These are phyloP conservation scores for Solanum appendiculatum DNA, from an alignment of 257 asterid genomes.

Conservation along the genomic window DNA sequence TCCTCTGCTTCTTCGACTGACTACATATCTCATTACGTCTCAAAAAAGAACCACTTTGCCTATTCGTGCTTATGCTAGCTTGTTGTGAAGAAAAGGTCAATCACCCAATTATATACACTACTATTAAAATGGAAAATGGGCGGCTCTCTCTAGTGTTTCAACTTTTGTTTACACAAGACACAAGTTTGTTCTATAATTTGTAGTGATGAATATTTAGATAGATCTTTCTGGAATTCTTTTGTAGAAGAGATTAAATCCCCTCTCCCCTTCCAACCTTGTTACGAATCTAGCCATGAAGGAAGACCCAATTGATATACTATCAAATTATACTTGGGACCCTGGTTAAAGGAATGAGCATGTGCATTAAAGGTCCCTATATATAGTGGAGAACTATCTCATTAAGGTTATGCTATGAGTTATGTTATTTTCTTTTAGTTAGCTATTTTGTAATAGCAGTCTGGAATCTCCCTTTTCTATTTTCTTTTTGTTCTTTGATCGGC, in stretches of 20 bases:
- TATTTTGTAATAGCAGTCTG: too few relatives aligned
- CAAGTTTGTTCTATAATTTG: too few relatives aligned
- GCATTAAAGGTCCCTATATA: too few relatives aligned
- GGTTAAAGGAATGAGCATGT: too few relatives aligned
- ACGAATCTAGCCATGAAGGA: too few relatives aligned
- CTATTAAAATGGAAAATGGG: background rate
- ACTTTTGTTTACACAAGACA: background rate
- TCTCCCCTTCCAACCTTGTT: background rate
- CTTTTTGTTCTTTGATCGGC: too few relatives aligned
- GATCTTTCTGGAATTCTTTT: background rate
- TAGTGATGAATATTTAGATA: background rate
- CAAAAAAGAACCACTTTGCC: slow-evolving; percentile 71
- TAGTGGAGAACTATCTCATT: too few relatives aligned
- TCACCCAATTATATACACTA: background rate
- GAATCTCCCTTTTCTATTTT: too few relatives aligned
- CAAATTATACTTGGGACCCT: too few relatives aligned
- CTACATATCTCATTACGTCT: slow-evolving; percentile 54
- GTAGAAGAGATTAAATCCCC: background rate
- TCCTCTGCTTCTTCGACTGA: slow-evolving; percentile 55
- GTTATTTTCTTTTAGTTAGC: too few relatives aligned
- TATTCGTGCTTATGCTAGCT: slow-evolving; percentile 71
- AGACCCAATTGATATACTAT: too few relatives aligned
- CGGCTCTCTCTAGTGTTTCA: background rate
- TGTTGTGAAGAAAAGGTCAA: background rate
- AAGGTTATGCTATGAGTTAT: too few relatives aligned